These are phyloP conservation scores for Acanthamoeba royreba DNA, from an alignment of 208 protist genomes.

Conservation along the genomic window DNA sequence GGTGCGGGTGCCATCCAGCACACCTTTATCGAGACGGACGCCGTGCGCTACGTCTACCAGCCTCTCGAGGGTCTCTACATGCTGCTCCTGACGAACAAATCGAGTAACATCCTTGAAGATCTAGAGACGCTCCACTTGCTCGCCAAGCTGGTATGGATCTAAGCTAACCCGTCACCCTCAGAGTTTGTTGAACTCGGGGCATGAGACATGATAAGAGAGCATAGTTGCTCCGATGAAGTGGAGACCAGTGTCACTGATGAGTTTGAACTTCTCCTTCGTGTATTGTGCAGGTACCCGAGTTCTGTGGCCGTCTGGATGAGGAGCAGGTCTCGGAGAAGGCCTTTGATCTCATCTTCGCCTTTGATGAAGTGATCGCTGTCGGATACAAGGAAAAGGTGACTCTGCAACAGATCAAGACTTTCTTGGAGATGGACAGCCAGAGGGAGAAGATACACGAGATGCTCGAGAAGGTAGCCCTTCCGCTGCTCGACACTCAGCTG, in stretches of 20 bases:
- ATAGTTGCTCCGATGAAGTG: too few species aligned
- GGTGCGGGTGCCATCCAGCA: constrained; percentile 79
- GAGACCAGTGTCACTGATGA: too few species aligned
- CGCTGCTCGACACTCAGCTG: background rate
- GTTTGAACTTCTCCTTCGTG: too few species aligned
- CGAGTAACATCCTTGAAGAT: constrained; percentile 97
- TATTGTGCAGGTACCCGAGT: constrained; percentile 85
- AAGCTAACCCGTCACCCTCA: background rate
- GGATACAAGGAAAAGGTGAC: constrained; percentile 93
- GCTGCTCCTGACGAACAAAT: constrained; percentile 94
- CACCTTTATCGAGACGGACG: constrained; percentile 96
- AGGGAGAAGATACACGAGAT: constrained; percentile 90
- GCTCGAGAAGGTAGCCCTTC: constrained; percentile 64
- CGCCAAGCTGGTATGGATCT: constrained; percentile 69
- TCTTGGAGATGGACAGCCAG: constrained; percentile 95
- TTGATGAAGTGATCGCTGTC: constrained; percentile 93
- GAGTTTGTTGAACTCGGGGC: background rate
- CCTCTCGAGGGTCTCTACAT: constrained; percentile 91
- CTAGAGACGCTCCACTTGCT: constrained; percentile 94
- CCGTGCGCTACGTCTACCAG: constrained; percentile 95
- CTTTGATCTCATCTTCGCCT: constrained; percentile 95
- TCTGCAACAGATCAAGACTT: constrained; percentile 91
- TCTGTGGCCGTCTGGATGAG: constrained; percentile 84
- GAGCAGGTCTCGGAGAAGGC: constrained; percentile 81
- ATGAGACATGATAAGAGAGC: too few species aligned